Percentiles rank a stretch among this genome's conserved stretches.
These are phyloP conservation scores for Cetradonia linearis DNA, from an alignment of 495 filamentous ascomycete species.

Conservation along the genomic window DNA sequence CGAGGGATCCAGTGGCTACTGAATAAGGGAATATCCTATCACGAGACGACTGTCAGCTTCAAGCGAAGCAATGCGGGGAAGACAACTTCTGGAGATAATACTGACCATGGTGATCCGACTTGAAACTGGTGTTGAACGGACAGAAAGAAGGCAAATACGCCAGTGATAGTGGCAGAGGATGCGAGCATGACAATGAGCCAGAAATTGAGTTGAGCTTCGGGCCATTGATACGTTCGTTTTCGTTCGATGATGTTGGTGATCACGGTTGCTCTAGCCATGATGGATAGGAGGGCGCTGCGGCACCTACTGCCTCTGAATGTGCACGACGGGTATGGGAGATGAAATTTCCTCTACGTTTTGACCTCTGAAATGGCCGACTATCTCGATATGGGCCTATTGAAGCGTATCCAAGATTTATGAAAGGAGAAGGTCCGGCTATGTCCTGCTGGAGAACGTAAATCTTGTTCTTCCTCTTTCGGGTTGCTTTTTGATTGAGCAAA, in stretches of 20 bases:
- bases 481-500: background rate
- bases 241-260: slow-evolving; percentile 30
- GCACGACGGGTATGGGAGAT: background rate
- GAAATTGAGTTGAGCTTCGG: slow-evolving; percentile 80
- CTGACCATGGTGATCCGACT: slow-evolving; percentile 74
- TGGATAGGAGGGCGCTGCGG: slow-evolving; percentile 9
- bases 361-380: background rate
- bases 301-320: background rate
- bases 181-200: slow-evolving; percentile 86
- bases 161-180: slow-evolving; percentile 66
- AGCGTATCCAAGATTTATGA: background rate
- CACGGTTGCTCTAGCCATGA: slow-evolving; percentile 35
- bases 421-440: too few relatives aligned
- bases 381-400: background rate
- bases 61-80: background rate
- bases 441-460: background rate
- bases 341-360: background rate
- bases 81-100: slow-evolving; percentile 13
- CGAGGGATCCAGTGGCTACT: slow-evolving; percentile 59
- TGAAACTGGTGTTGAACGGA: slow-evolving; percentile 60
- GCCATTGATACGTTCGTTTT: slow-evolving; percentile 81
- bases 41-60: background rate
- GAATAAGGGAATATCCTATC: slow-evolving; percentile 89
- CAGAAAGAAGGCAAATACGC: slow-evolving; percentile 80
- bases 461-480: background rate